Conservation (phyloP, 2,329 filamentous ascomycete species). For the Talaromyces sp. region DNA sequence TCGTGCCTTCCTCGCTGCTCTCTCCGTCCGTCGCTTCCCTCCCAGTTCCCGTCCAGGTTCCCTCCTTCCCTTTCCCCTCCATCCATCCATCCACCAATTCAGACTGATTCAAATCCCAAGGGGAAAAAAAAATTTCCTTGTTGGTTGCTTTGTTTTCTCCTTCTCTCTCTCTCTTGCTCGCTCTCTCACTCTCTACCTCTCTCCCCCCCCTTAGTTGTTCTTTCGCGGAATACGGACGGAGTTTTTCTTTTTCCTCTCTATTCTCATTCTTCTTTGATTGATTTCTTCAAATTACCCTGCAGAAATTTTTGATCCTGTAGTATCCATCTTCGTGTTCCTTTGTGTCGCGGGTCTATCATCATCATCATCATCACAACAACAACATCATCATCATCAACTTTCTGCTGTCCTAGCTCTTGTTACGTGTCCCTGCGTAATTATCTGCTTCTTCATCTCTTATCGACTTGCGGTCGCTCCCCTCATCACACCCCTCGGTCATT, state of each 20-base stretch:
- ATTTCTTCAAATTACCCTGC: constrained; percentile 24
- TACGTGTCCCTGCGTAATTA: constrained; percentile 19
- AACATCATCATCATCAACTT: not conserved
- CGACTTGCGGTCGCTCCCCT: constrained; percentile 17
- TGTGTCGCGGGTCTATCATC: constrained; percentile 26
- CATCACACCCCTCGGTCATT: constrained; percentile 1
- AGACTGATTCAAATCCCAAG: not conserved
- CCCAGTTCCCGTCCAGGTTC: not conserved
- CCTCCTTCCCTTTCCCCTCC: constrained; percentile 4
- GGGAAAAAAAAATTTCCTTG: constrained; percentile 12
- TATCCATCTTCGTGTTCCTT: constrained; percentile 23
- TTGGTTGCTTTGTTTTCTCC: constrained; percentile 11
- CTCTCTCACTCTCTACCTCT: constrained; percentile 21
- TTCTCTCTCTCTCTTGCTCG: constrained; percentile 16
- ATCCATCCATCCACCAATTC: constrained; percentile 12
- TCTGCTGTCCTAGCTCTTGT: constrained; percentile 20
- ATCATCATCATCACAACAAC: constrained; percentile 17
- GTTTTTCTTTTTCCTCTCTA: constrained; percentile 23
- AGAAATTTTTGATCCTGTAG: constrained; percentile 29
- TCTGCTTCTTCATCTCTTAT: constrained; percentile 22
- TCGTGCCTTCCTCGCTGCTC: not conserved
- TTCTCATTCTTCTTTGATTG: constrained; percentile 19
- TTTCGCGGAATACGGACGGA: constrained; percentile 20
- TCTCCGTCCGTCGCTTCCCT: not conserved
- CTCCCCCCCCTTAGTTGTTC: constrained; percentile 21